Conservation (phyloP, 2,329 filamentous ascomycete species). For the Cladosporium sp. region DNA sequence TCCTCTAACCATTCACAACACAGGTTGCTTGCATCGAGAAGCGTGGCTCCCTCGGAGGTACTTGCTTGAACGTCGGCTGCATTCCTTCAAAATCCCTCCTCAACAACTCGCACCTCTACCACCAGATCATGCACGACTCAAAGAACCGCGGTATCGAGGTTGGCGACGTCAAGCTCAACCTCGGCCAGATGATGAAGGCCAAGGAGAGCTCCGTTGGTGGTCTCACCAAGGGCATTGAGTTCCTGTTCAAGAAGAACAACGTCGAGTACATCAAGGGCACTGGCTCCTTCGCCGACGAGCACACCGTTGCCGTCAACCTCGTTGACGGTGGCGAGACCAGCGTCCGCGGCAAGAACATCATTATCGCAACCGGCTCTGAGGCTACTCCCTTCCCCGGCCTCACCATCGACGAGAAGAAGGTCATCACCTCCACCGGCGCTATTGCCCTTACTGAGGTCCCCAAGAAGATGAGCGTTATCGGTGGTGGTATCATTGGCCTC, state of each 20-base stretch:
- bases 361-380: conserved; percentile 95
- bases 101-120: conserved; percentile 99
- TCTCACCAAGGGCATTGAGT: conserved; percentile 96
- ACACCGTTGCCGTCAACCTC: conserved; percentile 88
- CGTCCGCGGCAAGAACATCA: conserved; percentile 90
- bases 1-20: neutral
- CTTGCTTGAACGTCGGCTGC: conserved; percentile 69
- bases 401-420: conserved; percentile 94
- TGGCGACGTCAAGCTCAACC: conserved; percentile 93
- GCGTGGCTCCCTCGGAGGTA: conserved; percentile 84
- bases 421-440: conserved; percentile 94
- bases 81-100: conserved; percentile 99
- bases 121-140: conserved; percentile 94
- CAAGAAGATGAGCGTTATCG: conserved; percentile 95
- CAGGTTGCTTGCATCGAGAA: conserved; percentile 98
- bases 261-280: conserved; percentile 97
- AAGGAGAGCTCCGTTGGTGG: conserved; percentile 89
- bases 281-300: conserved; percentile 71
- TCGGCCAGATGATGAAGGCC: conserved; percentile 95
- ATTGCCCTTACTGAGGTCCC: conserved; percentile 87
- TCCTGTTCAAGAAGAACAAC: conserved; percentile 98
- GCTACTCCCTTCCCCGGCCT: conserved; percentile 94
- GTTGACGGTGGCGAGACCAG: conserved; percentile 88
- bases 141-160: conserved; percentile 98
- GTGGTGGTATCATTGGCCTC: conserved; percentile 96